These are phyloP conservation scores for Fragilaria crotonensis DNA, from an alignment of 108 stramenopile species.

Conservation along the genomic window DNA sequence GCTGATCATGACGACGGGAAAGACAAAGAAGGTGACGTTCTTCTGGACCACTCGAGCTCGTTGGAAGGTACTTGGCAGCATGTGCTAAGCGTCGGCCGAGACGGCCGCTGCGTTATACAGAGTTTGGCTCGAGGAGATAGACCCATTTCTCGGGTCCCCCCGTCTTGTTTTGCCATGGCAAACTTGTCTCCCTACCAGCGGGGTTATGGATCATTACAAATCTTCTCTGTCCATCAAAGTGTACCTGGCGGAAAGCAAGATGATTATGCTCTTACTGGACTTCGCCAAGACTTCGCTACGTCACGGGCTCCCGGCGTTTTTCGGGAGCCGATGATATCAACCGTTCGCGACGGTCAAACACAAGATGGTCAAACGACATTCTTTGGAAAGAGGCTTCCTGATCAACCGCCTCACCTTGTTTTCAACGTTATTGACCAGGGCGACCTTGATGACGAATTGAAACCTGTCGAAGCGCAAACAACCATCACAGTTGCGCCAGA, in stretches of 20 bases:
- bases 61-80: conserved; percentile 62
- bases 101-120: conserved; percentile 72
- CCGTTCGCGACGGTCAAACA: too few relatives aligned
- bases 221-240: conserved; percentile 62
- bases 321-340: conserved; percentile 10
- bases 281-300: conserved; percentile 33
- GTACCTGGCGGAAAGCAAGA: conserved; percentile 32
- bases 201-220: conserved; percentile 71
- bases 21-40: too few relatives aligned
- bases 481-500: conserved; percentile 67
- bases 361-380: too few relatives aligned
- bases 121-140: conserved; percentile 59
- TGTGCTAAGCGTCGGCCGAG: conserved; percentile 68
- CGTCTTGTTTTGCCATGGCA: conserved; percentile 75
- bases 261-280: conserved; percentile 32
- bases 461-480: conserved; percentile 9
- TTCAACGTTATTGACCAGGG: conserved; percentile 74
- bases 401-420: conserved; percentile 19
- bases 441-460: conserved; percentile 40
- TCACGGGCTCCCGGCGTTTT: conserved; percentile 50
- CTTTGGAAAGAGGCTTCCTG: too few relatives aligned
- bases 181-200: conserved; percentile 75
- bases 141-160: conserved; percentile 62
- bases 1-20: too few relatives aligned
- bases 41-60: too few relatives aligned